These are phyloP conservation scores for Croton setiger DNA, from an alignment of 441 rosid species.

Conservation along the genomic window DNA sequence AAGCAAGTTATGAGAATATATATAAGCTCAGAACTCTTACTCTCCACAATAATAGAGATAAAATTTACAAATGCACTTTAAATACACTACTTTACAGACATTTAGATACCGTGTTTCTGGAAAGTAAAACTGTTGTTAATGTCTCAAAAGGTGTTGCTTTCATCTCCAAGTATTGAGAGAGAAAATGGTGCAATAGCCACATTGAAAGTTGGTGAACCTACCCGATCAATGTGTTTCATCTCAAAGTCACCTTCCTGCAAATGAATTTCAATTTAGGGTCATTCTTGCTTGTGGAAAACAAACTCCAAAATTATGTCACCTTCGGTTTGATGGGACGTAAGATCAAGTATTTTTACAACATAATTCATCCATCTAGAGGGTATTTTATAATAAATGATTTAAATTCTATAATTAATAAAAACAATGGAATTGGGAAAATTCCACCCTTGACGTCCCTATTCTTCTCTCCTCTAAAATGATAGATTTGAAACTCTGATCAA, in stretches of 20 bases:
- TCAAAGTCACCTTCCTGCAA: slow-evolving; percentile 78
- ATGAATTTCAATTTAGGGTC: background rate
- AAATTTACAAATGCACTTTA: slow-evolving; percentile 15
- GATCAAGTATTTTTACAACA: too few species aligned
- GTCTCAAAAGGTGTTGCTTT: slow-evolving; percentile 33
- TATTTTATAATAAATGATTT: too few species aligned
- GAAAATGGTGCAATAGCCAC: slow-evolving; percentile 66
- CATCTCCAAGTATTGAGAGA: slow-evolving; percentile 55
- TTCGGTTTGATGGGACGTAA: too few species aligned
- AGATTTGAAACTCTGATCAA: background rate
- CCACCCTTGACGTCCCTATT: too few species aligned
- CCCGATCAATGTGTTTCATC: slow-evolving; percentile 64
- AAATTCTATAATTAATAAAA: too few species aligned
- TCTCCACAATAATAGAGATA: background rate
- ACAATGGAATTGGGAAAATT: background rate
- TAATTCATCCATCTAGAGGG: too few species aligned
- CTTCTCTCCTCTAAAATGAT: too few species aligned
- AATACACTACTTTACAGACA: slow-evolving; percentile 17
- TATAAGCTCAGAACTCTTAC: background rate
- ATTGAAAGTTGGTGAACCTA: slow-evolving; percentile 49
- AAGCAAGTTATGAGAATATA: slow-evolving; percentile 4
- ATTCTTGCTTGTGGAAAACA: background rate
- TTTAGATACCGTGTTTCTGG: background rate
- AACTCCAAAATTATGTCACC: background rate
- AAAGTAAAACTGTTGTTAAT: background rate